phyloP scores from a whole-genome alignment of 345 rosid species.

The Eucalyptus caleyi region DNA sequence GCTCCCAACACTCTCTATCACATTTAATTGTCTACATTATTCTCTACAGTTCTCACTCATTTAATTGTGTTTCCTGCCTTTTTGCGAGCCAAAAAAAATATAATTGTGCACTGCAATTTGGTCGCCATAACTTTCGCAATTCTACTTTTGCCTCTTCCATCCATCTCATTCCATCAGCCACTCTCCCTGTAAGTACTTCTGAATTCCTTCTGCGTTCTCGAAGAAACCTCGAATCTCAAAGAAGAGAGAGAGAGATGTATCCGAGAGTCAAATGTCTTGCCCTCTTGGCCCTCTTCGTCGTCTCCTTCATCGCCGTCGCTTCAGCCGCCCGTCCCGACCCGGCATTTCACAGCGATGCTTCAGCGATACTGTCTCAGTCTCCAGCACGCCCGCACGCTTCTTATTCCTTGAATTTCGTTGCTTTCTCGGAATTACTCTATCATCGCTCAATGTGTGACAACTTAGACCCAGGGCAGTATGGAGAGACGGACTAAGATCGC shows the following conservation, averaged over 20 bases:
- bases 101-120: too few relatives aligned
- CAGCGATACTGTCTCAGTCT: neutral
- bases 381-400: neutral
- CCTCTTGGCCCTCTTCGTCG: neutral
- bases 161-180: neutral
- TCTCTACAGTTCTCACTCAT: accelerated
- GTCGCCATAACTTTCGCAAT: neutral
- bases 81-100: too few relatives aligned
- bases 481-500: too few relatives aligned
- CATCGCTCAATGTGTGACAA: neutral
- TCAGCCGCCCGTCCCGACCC: neutral
- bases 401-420: neutral
- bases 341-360: neutral
- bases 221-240: neutral
- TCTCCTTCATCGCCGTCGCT: neutral
- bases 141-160: neutral
- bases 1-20: neutral
- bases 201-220: neutral
- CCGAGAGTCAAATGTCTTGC: neutral
- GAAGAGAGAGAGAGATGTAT: neutral
- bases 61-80: neutral
- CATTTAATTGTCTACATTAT: neutral
- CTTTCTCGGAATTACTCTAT: neutral
- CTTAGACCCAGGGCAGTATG: accelerated
- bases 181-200: neutral